Base-by-base conservation (phyloP, 2,329 filamentous ascomycete species). In the Diaporthe citri region DNA sequence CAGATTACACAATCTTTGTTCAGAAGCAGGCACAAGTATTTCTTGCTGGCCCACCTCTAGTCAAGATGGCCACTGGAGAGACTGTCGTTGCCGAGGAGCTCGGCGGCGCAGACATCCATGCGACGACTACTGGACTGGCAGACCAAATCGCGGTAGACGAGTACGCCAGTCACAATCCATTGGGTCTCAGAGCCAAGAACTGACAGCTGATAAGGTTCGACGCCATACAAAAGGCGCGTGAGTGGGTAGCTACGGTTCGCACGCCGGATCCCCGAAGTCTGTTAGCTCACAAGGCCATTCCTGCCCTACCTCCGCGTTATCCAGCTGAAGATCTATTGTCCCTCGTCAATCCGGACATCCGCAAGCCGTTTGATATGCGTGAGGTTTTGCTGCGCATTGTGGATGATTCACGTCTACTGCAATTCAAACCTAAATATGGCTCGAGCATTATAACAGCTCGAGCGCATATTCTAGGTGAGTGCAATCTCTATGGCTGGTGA, bases 11-110 rank as follows among this genome's bases (percentile, higher is more conserved):
- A 10, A 59, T 59, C 12, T 59, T 59, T 36, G 56, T 59, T 4
- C 12, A 59, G 56, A 22, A 12, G 9, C 31, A 59, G 5, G 56
- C 56, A 4, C 56, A 59, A 34, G 56, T 59, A 13, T 59, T 59
- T n/a, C 31, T 59, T 6, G 56, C 56, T n/a, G 56, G 56, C 6
- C 56, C 56, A 22, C 56, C 56, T n/a, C 34, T 59, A 15, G 56
- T 59, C 34, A 59, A 59, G 56, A 59, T 59, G 56, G 56, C 56
- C 12, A 59, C 56, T 5, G 56, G 56, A 22, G 56, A 59, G 56
- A 59, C 56, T 15, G 56, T 59, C 56, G 56, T 13, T 6, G 56
- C 56, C 34, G 56, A 59, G 22, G 56, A 59, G 6, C 20, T 59
- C 8, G 56, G 56, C 56, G 56, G 56, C 9, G 56, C 56, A 36